phyloP scores from a whole-genome alignment of 176 grass and related monocot species.

The Carex littledalei region DNA sequence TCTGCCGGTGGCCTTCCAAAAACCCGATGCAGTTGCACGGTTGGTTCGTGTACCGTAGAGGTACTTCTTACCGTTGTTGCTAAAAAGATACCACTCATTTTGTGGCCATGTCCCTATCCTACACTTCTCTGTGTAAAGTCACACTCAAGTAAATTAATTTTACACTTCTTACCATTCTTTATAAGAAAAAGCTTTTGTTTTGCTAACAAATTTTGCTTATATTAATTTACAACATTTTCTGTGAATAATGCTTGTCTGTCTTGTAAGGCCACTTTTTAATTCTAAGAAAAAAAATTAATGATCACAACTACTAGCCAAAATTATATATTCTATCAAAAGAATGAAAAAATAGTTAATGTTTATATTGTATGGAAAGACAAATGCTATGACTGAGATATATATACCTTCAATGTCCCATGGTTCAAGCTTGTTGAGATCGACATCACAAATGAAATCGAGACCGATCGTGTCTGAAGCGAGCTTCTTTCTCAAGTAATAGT shows the following conservation, averaged over 20 bases:
- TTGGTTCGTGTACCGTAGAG: conserved; percentile 49
- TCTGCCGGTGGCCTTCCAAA: conserved; percentile 69
- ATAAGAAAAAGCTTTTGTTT: neutral
- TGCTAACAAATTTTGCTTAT: neutral
- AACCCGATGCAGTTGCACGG: conserved; percentile 56
- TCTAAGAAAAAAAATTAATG: neutral
- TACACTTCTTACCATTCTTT: no score
- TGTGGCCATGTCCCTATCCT: conserved; percentile 60
- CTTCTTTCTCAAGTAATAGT: conserved; percentile 83
- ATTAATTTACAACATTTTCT: no score
- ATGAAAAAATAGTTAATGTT: neutral
- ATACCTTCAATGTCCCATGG: conserved; percentile 83
- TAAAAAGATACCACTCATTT: conserved; percentile 44
- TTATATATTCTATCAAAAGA: neutral
- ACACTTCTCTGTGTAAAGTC: conserved; percentile 54
- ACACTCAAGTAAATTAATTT: neutral
- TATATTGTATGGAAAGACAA: neutral
- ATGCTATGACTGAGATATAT: neutral
- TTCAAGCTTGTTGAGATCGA: conserved; percentile 87
- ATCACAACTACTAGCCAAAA: neutral
- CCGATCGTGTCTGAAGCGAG: conserved; percentile 61
- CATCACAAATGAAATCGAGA: conserved; percentile 72
- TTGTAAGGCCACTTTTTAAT: neutral
- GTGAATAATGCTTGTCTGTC: neutral
- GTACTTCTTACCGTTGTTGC: conserved; percentile 34